Evolutionary conservation across 2,329 filamentous ascomycete genomes (phyloP).

Genomic region (Tolypocladium cylindrosporum): DNA sequence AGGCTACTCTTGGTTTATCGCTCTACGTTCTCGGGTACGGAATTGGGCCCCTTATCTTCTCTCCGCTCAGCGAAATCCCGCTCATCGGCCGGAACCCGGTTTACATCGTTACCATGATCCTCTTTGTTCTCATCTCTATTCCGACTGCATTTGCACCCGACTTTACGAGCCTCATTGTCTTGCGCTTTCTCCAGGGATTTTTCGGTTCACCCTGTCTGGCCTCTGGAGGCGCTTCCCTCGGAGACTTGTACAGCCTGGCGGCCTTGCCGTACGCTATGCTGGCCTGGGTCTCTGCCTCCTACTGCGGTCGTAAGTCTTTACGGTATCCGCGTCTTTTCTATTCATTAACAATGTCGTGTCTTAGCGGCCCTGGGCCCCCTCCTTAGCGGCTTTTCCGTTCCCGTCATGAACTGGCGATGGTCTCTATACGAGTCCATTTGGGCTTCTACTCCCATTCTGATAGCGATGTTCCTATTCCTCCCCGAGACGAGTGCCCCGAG

Average conservation of each 20-base stretch:
- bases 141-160: constrained; percentile 53
- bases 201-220: constrained; percentile 57
- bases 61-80: constrained; percentile 57
- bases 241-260: constrained; percentile 43
- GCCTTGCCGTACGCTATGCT: constrained; percentile 48
- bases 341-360: constrained; percentile 3
- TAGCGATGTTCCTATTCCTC: constrained; percentile 52
- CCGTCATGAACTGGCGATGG: constrained; percentile 51
- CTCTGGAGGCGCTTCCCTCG: constrained; percentile 41
- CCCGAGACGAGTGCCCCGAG: constrained; percentile 52
- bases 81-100: constrained; percentile 56
- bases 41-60: constrained; percentile 54
- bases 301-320: constrained; percentile 29
- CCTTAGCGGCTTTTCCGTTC: constrained; percentile 49
- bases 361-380: constrained; percentile 48
- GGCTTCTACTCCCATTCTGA: constrained; percentile 47
- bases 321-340: not conserved
- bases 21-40: constrained; percentile 57
- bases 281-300: constrained; percentile 46
- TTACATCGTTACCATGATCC: constrained; percentile 56
- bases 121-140: constrained; percentile 58
- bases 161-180: constrained; percentile 52
- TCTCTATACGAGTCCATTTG: constrained; percentile 54
- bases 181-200: constrained; percentile 56
- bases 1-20: constrained; percentile 46